Percentiles rank a stretch among this genome's conserved stretches.
Evolutionary conservation across 2,329 filamentous ascomycete species (phyloP).

Genomic region (Dactylellina haptotyla): DNA sequence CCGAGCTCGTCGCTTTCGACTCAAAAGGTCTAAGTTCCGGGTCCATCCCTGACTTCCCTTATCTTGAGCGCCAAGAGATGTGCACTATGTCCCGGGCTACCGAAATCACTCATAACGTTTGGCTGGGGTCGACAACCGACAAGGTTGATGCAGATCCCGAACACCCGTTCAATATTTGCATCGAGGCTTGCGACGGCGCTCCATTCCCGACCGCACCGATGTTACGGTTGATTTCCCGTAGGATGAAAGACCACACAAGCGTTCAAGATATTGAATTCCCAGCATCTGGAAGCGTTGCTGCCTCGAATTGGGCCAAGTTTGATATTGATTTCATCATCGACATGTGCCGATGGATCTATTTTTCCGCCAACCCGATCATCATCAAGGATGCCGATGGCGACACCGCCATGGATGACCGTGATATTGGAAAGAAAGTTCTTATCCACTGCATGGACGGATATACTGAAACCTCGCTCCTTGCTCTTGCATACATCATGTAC

Average conservation of each 20-base stretch:
- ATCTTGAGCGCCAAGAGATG: conserved; percentile 85
- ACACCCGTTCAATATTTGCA: conserved; percentile 76
- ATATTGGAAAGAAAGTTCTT: conserved; percentile 73
- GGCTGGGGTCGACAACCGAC: conserved; percentile 73
- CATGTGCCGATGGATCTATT: conserved; percentile 87
- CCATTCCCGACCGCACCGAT: conserved; percentile 67
- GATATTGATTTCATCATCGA: conserved; percentile 87
- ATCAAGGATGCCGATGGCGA: conserved; percentile 62
- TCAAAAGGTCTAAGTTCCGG: conserved; percentile 77
- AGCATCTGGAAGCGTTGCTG: conserved; percentile 90
- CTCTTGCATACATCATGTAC: conserved; percentile 92
- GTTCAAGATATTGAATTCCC: conserved; percentile 80
- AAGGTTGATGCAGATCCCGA: conserved; percentile 59
- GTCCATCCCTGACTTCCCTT: conserved; percentile 83
- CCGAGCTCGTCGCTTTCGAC: conserved; percentile 79
- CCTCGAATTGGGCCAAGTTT: conserved; percentile 81
- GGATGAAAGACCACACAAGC: conserved; percentile 62
- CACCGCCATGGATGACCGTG: conserved; percentile 56
- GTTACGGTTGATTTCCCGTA: conserved; percentile 59
- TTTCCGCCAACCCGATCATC: conserved; percentile 56
- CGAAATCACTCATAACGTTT: conserved; percentile 89
- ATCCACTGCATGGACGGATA: conserved; percentile 97
- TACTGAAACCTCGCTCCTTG: conserved; percentile 90
- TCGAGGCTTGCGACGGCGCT: conserved; percentile 88
- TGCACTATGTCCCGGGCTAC: conserved; percentile 88